Base-by-base conservation (phyloP, 306 rosid species). In the Vicia sativa region DNA sequence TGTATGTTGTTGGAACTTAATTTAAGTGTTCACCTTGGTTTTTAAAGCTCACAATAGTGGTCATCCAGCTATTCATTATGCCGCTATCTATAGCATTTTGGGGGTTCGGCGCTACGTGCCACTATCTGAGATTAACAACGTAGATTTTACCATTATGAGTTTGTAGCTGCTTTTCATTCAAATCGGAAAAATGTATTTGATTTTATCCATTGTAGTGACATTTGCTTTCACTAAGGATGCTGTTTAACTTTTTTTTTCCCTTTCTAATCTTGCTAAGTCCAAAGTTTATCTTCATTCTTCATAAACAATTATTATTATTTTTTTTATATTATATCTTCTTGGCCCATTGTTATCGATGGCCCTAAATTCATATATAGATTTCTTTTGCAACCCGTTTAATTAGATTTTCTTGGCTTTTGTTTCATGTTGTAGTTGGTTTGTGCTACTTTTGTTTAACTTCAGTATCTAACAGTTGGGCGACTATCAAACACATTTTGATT, bases 401-500 rank as follows among this genome's bases (percentile, higher is more conserved):
- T 37, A 19, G 7, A 41, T 38, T 41, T 61, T 35, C 41, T 6
- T 74, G 53, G 26, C 6, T 38, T 54, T 69, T 55, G 42, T 61
- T 16, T 11, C 67, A 68, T 41, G 58, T 38, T 29, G 18, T 18
- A 34, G 15, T 69, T 57, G 29, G 34, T 29, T 19, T 70, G 34
- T 59, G 65, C 43, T 62, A 31, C 56, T 68, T 55, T 48, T 62
- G 66, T 60, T 67, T 50, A 46, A 18, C 60, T 62, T 53, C 44
- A 13, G 19, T 41, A 31, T 48, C 28, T 16, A 48, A 29, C n/a
- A 34, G 43, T 60, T 46, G 62, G 59, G 43, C 50, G 74, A 28
- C 72, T 72, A 61, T 61, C 3, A 4, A n/a, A 14, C 63, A 52
- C 43, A 58, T 45, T 72, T 71, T 70, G 70, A 53, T 53, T 53